phyloP scores from a whole-genome alignment of 345 rosid species.

The Gossypium herbaceum region DNA sequence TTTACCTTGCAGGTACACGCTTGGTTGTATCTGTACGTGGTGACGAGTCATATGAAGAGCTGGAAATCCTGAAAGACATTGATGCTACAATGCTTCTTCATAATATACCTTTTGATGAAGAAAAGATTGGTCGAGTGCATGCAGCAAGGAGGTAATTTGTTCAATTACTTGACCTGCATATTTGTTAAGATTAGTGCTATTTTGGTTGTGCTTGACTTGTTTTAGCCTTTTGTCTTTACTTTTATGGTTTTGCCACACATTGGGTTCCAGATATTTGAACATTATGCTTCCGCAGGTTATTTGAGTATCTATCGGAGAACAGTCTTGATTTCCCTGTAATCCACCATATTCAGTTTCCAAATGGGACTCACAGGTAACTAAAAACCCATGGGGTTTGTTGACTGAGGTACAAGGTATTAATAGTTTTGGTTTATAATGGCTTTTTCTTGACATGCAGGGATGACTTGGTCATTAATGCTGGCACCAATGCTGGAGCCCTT shows the following conservation, averaged over 20 bases:
- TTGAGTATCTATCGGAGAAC: conserved; percentile 75
- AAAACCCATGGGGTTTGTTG: conserved; percentile 2
- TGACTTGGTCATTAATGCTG: conserved; percentile 87
- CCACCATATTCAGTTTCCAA: conserved; percentile 85
- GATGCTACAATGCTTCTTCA: conserved; percentile 88
- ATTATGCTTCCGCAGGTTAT: conserved; percentile 47
- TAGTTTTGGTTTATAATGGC: background rate
- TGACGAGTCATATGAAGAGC: conserved; percentile 68
- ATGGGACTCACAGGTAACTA: conserved; percentile 62
- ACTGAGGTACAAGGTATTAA: background rate
- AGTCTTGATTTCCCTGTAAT: conserved; percentile 72
- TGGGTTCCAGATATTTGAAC: conserved; percentile 1
- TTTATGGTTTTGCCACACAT: background rate
- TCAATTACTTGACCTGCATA: background rate
- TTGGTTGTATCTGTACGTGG: conserved; percentile 85
- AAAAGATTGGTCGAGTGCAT: conserved; percentile 78
- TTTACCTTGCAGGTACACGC: conserved; percentile 62
- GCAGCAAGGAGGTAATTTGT: conserved; percentile 85
- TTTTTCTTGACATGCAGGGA: conserved; percentile 52
- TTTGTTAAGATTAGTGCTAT: background rate
- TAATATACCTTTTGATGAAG: conserved; percentile 65
- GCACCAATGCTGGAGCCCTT: conserved; percentile 78
- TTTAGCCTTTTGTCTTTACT: background rate
- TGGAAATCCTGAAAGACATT: conserved; percentile 64
- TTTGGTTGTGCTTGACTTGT: background rate